Evolutionary conservation across 805 yeast genomes (phyloP), one percentile per base, ranked within the genome.

Genomic region (Brettanomyces custersianus): DNA sequence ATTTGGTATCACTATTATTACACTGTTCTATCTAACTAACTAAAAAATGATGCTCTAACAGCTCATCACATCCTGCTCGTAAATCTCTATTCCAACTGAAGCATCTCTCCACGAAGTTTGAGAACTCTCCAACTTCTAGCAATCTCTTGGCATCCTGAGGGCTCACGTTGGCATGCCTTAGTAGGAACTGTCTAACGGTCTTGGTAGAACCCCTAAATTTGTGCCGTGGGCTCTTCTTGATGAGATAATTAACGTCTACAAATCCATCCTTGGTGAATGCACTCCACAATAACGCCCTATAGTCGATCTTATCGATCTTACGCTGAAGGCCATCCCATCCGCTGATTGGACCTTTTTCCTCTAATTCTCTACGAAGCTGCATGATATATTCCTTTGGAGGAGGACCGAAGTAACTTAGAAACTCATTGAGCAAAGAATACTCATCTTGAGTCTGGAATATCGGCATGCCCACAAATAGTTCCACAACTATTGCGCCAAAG

Each of bases 401-500:
- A 2, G 63, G 54, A 1, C 77, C 78, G 42, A 72, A 62, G 30
- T 62, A 45, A 33, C 68, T 70, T 4, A 70, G 34, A 9, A 65
- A 60, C 16, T 57, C 50, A 1, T 66, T 65, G 22, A 72, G 46
- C 31, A 73, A 67, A 31, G 70, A 74, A 21, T 59, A 51, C 42
- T 74, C 79, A 38, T 65, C 65, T 29, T 57, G 60, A 1, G 72
- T 74, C 4, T 76, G 71, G 26, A 73, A 62, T 10, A 72, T 40
- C 0, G 57, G 73, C 41, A 21, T 63, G 43, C 80, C 80, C 47
- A 43, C 67, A 46, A 82, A 88, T 33, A 90, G 62, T 57, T 92
- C 99, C 2, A 92, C 94, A 23, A 86, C 74, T 34, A 92, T 85
- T 54, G 96, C 83, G 0, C 95, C 98, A 30, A 88, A 63, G 0